These are phyloP conservation scores for Pichia occidentalis DNA, from an alignment of 805 yeast species.

Conservation along the genomic window DNA sequence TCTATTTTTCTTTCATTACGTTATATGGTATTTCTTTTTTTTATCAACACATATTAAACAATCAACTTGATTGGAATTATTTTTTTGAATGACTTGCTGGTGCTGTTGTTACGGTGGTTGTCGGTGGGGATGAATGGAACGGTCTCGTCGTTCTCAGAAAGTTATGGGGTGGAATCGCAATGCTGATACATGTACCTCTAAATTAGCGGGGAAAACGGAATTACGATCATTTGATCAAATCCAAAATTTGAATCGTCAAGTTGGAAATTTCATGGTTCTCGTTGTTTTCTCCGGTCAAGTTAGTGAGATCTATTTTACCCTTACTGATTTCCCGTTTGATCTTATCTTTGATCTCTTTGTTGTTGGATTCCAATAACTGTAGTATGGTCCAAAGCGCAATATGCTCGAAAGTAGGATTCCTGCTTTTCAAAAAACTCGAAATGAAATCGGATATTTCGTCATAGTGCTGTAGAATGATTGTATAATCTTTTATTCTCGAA, in stretches of 20 bases:
- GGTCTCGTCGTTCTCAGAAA: too few relatives aligned
- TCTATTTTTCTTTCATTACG: too few relatives aligned
- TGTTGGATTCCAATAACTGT: slow-evolving; percentile 85
- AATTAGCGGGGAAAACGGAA: too few relatives aligned
- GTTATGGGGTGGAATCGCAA: too few relatives aligned
- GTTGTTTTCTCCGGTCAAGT: slow-evolving; percentile 30
- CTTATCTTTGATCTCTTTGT: slow-evolving; percentile 45
- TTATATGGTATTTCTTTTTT: too few relatives aligned
- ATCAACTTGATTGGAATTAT: too few relatives aligned
- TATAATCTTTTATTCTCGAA: slow-evolving; percentile 80
- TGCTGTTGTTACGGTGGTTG: too few relatives aligned
- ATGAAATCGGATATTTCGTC: slow-evolving; percentile 86
- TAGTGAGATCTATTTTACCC: slow-evolving; percentile 29
- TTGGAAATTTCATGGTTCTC: slow-evolving; percentile 33
- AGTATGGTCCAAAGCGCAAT: slow-evolving; percentile 96
- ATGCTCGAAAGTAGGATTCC: slow-evolving; percentile 93
- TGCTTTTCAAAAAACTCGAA: slow-evolving; percentile 68
- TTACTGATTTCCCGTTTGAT: slow-evolving; percentile 29
- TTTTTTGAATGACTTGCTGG: too few relatives aligned
- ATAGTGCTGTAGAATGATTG: slow-evolving; percentile 75
- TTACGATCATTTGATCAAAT: slow-evolving; percentile 29
- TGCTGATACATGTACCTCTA: too few relatives aligned
- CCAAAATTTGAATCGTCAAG: slow-evolving; percentile 33
- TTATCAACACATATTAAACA: too few relatives aligned
- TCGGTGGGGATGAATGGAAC: too few relatives aligned